Conservation (phyloP, 768 basidiomycete genomes). For the Collybia sordida region DNA sequence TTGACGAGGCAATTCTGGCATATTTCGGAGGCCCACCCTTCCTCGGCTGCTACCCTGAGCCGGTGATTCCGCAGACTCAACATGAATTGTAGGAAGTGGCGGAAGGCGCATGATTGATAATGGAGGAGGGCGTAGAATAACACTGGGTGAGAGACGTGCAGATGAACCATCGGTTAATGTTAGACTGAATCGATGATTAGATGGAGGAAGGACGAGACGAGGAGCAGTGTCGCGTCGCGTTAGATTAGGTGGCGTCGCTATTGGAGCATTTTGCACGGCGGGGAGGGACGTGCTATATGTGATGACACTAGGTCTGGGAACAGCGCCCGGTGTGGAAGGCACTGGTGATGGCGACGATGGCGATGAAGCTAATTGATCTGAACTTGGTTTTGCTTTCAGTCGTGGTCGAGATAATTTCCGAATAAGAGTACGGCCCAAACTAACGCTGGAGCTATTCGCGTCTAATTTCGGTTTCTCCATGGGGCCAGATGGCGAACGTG, state of each 20-base stretch:
- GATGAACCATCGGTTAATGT: constrained; percentile 13
- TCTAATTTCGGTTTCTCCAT: background rate
- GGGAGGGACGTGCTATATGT: background rate
- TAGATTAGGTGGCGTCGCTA: constrained; percentile 5
- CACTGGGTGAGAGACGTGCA: constrained; percentile 28
- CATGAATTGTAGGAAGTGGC: constrained; percentile 33
- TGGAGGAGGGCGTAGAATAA: constrained; percentile 28
- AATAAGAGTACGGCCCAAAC: background rate
- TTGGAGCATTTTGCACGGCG: background rate
- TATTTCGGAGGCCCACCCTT: constrained; percentile 42
- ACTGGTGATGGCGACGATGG: background rate
- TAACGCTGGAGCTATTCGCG: background rate
- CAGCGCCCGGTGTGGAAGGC: background rate
- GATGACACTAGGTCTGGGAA: background rate
- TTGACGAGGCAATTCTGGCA: constrained; percentile 51
- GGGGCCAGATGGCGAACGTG: background rate
- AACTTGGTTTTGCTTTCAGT: background rate
- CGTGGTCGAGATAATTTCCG: background rate
- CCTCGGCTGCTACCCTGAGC: constrained; percentile 26
- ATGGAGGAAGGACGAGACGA: constrained; percentile 16
- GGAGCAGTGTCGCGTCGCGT: constrained; percentile 13
- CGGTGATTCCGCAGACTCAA: background rate
- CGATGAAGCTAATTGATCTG: background rate
- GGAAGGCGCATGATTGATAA: constrained; percentile 50
- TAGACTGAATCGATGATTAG: constrained; percentile 24